Evolutionary conservation across 75 land plant genomes (phyloP).

Genomic region (Pseudotsuga menziesii): DNA sequence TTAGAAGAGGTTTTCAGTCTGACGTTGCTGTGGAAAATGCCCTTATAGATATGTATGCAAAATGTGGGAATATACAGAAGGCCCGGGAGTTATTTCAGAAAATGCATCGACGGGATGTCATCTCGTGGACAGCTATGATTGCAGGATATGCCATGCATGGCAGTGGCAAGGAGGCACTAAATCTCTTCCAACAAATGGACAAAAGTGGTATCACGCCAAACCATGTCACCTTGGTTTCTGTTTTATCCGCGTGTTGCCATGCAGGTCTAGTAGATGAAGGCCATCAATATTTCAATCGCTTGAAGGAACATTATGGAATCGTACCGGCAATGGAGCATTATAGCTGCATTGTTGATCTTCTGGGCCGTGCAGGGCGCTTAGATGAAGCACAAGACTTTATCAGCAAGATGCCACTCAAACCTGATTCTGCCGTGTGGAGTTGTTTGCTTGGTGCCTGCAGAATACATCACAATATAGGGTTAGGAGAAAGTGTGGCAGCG

Average conservation of each 20-base stretch:
- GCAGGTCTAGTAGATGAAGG: constrained; percentile 16
- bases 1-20: constrained; percentile 9
- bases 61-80: constrained; percentile 21
- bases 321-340: constrained; percentile 20
- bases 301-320: constrained; percentile 15
- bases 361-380: constrained; percentile 25
- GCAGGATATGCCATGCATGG: constrained; percentile 28
- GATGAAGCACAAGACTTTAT: constrained; percentile 20
- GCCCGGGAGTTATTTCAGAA: constrained; percentile 15
- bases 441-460: constrained; percentile 25
- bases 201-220: constrained; percentile 28
- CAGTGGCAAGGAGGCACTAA: constrained; percentile 18
- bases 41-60: constrained; percentile 25
- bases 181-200: constrained; percentile 38
- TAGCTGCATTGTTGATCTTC: constrained; percentile 25
- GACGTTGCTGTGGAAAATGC: constrained; percentile 12
- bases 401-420: constrained; percentile 12
- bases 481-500: constrained; percentile 14
- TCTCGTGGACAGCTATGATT: constrained; percentile 22
- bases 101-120: constrained; percentile 15
- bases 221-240: constrained; percentile 7
- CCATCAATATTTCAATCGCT: constrained; percentile 3
- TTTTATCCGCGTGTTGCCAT: constrained; percentile 17
- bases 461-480: constrained; percentile 13
- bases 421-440: constrained; percentile 19